phyloP scores from a whole-genome alignment of 2,329 filamentous ascomycete genomes.

The Xylaria hypoxylon region DNA sequence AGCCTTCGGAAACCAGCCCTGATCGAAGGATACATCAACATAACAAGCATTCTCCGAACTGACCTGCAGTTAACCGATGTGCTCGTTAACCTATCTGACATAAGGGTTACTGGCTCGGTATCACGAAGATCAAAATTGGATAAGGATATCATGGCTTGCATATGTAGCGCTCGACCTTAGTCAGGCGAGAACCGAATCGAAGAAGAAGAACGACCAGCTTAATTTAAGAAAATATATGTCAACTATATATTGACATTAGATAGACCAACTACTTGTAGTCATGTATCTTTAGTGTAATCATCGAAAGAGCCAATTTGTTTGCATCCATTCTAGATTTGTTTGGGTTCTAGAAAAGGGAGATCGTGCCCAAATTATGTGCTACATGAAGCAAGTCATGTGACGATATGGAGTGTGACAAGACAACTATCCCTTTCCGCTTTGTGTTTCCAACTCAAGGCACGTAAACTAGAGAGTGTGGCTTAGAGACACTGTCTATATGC shows the following conservation, averaged over 20 bases:
- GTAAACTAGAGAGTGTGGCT: too few species aligned
- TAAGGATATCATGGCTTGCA: neutral
- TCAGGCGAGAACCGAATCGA: neutral
- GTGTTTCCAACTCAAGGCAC: neutral
- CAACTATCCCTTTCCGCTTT: neutral
- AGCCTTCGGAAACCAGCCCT: neutral
- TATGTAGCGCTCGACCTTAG: neutral
- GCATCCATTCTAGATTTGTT: neutral
- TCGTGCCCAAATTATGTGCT: neutral
- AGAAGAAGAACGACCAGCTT: neutral
- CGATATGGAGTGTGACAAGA: neutral
- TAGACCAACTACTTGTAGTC: conserved; percentile 3
- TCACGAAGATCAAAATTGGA: neutral
- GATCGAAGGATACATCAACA: neutral
- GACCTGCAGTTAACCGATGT: neutral
- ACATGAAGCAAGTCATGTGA: neutral
- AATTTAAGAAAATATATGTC: neutral
- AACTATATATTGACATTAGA: conserved; percentile 10
- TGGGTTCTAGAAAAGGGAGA: neutral
- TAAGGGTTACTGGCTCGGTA: neutral
- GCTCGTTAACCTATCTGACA: neutral
- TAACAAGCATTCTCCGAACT: neutral
- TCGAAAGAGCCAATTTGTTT: neutral
- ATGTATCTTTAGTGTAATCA: conserved; percentile 19
- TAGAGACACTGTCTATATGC: too few species aligned